A percentile compares a stretch with the other conserved stretches of the same genome.
Conservation (phyloP, 2,329 filamentous ascomycete genomes). For the Cercospora zeina region DNA sequence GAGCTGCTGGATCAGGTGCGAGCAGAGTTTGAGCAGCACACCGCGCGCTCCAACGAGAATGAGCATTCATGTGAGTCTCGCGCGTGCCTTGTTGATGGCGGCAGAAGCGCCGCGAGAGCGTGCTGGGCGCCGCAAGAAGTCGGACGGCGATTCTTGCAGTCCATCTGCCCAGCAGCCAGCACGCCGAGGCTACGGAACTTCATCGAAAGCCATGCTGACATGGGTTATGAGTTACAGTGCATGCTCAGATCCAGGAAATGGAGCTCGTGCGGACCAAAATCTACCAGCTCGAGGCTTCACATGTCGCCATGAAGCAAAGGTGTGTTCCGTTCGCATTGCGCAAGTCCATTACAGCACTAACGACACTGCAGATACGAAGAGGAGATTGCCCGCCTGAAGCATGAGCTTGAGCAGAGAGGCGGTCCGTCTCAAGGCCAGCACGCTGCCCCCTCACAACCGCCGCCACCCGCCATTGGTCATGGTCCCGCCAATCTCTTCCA, state of each 20-base stretch:
- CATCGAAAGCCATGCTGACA: conserved; percentile 19
- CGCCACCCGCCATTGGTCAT: conserved; percentile 81
- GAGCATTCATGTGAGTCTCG: conserved; percentile 86
- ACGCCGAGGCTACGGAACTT: background rate
- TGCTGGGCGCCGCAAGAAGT: background rate
- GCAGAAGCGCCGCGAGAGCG: background rate
- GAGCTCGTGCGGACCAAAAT: conserved; percentile 92
- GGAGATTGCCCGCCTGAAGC: conserved; percentile 79
- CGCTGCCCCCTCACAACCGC: conserved; percentile 76
- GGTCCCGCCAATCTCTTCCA: conserved; percentile 89
- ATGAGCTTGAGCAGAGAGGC: conserved; percentile 76
- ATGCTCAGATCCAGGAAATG: conserved; percentile 89
- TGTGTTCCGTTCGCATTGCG: conserved; percentile 51
- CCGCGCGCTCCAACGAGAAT: conserved; percentile 78
- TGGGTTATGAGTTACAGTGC: conserved; percentile 59
- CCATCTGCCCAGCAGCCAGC: background rate
- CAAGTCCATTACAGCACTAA: conserved; percentile 25
- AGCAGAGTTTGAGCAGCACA: conserved; percentile 76
- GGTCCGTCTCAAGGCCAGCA: conserved; percentile 66
- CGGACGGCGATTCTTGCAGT: background rate
- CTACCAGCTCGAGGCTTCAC: conserved; percentile 86
- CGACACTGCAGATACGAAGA: conserved; percentile 75
- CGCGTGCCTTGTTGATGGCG: background rate
- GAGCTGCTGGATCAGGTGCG: conserved; percentile 91
- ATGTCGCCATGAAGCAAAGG: conserved; percentile 88